Evolutionary conservation across 441 rosid species (phyloP).

Genomic region (Populus hybrid): DNA sequence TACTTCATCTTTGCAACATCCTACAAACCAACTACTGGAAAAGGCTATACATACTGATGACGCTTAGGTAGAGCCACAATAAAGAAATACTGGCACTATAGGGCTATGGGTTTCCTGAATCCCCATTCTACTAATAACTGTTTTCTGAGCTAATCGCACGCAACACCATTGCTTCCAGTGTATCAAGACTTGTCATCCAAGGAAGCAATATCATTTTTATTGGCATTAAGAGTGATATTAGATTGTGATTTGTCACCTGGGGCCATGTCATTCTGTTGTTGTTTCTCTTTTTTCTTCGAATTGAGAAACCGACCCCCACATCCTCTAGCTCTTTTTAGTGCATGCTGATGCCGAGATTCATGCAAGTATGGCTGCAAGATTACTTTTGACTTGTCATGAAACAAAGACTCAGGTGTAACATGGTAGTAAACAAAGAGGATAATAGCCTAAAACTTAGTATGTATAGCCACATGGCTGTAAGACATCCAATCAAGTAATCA

Average conservation of each 20-base stretch:
- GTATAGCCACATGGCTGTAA: background rate
- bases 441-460: background rate
- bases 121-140: slow-evolving; percentile 1
- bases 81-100: slow-evolving; percentile 15
- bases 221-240: slow-evolving; percentile 52
- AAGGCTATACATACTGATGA: slow-evolving; percentile 25
- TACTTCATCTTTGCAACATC: slow-evolving; percentile 19
- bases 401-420: background rate
- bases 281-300: slow-evolving; percentile 58
- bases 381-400: slow-evolving; percentile 7
- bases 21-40: slow-evolving; percentile 14
- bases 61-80: slow-evolving; percentile 8
- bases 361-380: slow-evolving; percentile 63
- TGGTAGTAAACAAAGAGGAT: background rate
- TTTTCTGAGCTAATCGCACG: slow-evolving; percentile 1
- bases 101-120: slow-evolving; percentile 10
- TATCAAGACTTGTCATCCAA: slow-evolving; percentile 45
- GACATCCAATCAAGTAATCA: background rate
- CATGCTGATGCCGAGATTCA: slow-evolving; percentile 45
- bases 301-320: slow-evolving; percentile 94
- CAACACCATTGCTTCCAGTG: background rate
- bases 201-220: slow-evolving; percentile 43
- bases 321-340: slow-evolving; percentile 89
- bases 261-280: slow-evolving; percentile 42
- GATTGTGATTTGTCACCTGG: slow-evolving; percentile 58